Base-by-base conservation (phyloP, 108 stramenopile genomes). In the Epithemia pelagica region DNA sequence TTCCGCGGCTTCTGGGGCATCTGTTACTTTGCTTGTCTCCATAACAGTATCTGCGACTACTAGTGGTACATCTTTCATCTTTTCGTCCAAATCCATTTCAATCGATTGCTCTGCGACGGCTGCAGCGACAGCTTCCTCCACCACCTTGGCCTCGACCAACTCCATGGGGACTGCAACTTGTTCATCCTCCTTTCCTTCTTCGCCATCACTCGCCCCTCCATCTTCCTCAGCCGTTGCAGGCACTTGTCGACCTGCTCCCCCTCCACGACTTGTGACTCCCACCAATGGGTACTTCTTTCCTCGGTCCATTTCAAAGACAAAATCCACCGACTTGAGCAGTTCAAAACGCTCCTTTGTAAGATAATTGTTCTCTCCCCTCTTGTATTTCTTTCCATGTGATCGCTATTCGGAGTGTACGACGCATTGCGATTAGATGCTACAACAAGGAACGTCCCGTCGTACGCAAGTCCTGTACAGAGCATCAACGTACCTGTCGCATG, bases 401-500 rank as follows among this genome's bases (percentile, higher is more conserved):
- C 82, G 67, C 60, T 77, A 69, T 46, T 46, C 10, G n/a, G n/a
- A n/a, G n/a, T n/a, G n/a, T 59, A 25, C 0, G 64, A 30, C 46
- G 68, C 78, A 1, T 64, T 66, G 2, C 37, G 71, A 75, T 2
- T 77, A 75, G 18, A 84, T 77, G 18, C 68, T 32, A 62, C 69
- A 71, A 59, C 73, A n/a, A n/a, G n/a, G n/a, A n/a, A n/a, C n/a
- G n/a, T n/a, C n/a, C n/a, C n/a, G n/a, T n/a, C n/a, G n/a, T n/a
- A n/a, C n/a, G n/a, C n/a, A n/a, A n/a, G n/a, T n/a, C n/a, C n/a
- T n/a, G n/a, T n/a, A n/a, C n/a, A 27, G 2, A 72, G 69, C 31
- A 69, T 22, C 54, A 30, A 68, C 18, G 55, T 37, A 46, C 69
- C 70, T 86, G 84, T 28, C 66, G 66, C 72, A 74, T 79, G 5